Base-by-base conservation (phyloP, 768 basidiomycete species). In the Podaxis sp. region DNA sequence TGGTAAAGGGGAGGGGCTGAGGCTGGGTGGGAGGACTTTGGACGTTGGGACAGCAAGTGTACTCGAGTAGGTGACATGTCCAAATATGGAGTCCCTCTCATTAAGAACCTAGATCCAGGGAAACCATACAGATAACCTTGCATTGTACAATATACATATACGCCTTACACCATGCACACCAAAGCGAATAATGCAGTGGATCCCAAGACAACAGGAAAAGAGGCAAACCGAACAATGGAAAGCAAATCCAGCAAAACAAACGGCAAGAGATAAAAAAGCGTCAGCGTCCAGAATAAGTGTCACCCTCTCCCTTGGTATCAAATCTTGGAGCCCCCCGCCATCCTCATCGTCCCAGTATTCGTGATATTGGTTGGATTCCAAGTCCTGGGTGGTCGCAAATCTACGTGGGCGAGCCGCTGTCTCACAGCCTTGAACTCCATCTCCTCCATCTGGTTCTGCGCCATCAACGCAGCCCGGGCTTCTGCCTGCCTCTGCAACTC, bases 401-500 rank as follows among this genome's bases (percentile, higher is more conserved):
- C 89, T 59, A 93, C 83, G 65, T 81, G 79, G 1, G 85, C 88
- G 50, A 93, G 86, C 71, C 89, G 87, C 74, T 88, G 86, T 11
- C 91, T 82, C 44, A 90, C 91, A 38, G 87, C 86, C 70, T 83
- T 88, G 75, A 93, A 93, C 69, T 93, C 91, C 63, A 81, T 76
- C 69, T 93, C 91, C 71, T 93, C 91, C 48, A 85, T 82, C 66
- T 89, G 86, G 62, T 82, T 89, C 74, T 91, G 88, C n/a, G 89
- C 91, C 14, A 90, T 73, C 46, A 90, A 71, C 4, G 87, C 89
- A 3, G 91, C 91, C 63, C 83, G 85, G 21, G 84, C 85, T 68
- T 93, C 92, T 4, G 91, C 91, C 72, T 93, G 91, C 61, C 90
- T 79, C 73, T 94, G 91, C 57, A 94, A 72, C 70, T 94, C 91